Conservation (phyloP, 1,284 basidiomycete species). For the Boletus semigastroideus region DNA sequence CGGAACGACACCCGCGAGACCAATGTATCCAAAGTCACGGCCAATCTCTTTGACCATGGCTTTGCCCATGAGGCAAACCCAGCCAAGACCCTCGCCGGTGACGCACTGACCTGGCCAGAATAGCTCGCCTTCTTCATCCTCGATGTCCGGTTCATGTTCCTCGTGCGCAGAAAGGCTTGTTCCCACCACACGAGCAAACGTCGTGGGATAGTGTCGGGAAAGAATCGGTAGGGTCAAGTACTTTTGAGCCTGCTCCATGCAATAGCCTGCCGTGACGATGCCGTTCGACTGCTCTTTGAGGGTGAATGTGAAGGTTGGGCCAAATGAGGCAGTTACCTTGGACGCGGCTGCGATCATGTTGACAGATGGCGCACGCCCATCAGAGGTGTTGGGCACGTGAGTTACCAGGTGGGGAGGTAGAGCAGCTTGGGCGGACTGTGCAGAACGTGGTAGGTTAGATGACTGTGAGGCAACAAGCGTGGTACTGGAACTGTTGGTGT, state of each 20-base stretch:
- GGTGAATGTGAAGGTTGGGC: constrained; percentile 35
- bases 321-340: constrained; percentile 31
- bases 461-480: constrained; percentile 30
- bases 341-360: constrained; percentile 32
- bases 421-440: constrained; percentile 24
- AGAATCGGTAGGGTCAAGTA: constrained; percentile 62
- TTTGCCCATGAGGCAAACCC: constrained; percentile 77
- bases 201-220: constrained; percentile 67
- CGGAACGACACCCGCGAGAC: constrained; percentile 65
- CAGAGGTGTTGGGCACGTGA: constrained; percentile 31
- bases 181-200: constrained; percentile 67
- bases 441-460: constrained; percentile 28
- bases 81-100: constrained; percentile 72
- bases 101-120: constrained; percentile 73
- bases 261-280: constrained; percentile 43
- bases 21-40: constrained; percentile 66
- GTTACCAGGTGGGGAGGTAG: constrained; percentile 29
- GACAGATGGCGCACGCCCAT: constrained; percentile 29
- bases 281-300: constrained; percentile 50
- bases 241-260: constrained; percentile 51
- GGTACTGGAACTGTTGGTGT: constrained; percentile 29
- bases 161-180: constrained; percentile 61
- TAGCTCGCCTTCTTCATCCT: constrained; percentile 77
- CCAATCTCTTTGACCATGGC: constrained; percentile 80
- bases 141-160: constrained; percentile 75